Percentiles rank a stretch among this genome's conserved stretches.
Conservation (phyloP, 768 basidiomycete genomes). For the Pisolithus marmoratus region DNA sequence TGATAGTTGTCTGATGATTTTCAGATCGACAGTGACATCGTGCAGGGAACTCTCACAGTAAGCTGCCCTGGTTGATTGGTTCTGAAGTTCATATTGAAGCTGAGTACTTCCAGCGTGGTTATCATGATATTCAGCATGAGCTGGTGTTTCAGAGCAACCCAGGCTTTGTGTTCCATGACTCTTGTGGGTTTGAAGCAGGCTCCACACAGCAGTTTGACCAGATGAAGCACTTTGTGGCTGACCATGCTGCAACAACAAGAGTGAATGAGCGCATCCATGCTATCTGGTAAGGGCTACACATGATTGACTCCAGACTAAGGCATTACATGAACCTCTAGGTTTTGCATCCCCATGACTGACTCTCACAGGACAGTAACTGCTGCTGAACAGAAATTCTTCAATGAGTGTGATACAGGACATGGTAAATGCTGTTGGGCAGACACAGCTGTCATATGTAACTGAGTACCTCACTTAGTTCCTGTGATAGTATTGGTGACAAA, state of each 20-base stretch:
- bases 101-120: slow-evolving; percentile 12
- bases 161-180: slow-evolving; percentile 38
- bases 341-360: slow-evolving; percentile 30
- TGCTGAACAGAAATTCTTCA: slow-evolving; percentile 28
- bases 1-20: neutral
- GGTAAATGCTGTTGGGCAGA: neutral
- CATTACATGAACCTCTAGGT: slow-evolving; percentile 26
- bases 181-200: slow-evolving; percentile 36
- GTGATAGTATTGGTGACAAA: slow-evolving; percentile 36
- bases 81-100: no score
- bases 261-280: slow-evolving; percentile 30
- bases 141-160: slow-evolving; percentile 27
- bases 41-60: slow-evolving; percentile 1
- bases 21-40: neutral
- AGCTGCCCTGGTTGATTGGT: neutral
- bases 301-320: neutral
- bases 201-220: slow-evolving; percentile 20
- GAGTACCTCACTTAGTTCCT: slow-evolving; percentile 26
- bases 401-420: slow-evolving; percentile 11
- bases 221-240: slow-evolving; percentile 27
- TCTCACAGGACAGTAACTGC: slow-evolving; percentile 19
- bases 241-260: slow-evolving; percentile 11
- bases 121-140: slow-evolving; percentile 28
- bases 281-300: slow-evolving; percentile 26
- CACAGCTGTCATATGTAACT: neutral